Evolutionary conservation across 306 rosid genomes (phyloP), one percentile per base, ranked within the genome.

Genomic region (Clitoria ternatea): DNA sequence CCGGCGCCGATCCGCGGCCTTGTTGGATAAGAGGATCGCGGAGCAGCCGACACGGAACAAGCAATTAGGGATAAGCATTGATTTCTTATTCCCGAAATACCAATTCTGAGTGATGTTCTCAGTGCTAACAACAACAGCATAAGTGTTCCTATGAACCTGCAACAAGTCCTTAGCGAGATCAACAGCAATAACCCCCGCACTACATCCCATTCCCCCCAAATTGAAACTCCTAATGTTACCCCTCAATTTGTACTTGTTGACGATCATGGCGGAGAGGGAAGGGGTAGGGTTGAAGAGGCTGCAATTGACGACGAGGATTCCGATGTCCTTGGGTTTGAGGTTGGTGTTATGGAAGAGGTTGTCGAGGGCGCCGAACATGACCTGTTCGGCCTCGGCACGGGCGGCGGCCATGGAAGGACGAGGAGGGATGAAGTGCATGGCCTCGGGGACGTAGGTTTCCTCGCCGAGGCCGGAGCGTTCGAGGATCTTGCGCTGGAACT

Each of bases 161-260:
- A 87, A 39, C 76, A 89, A 63, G 50, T 89, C 96, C 78, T 83
- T 87, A 0, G 96, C 96, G 13, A 89, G 83, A 73, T 89, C 96
- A 64, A 83, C 62, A 2, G 96, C 92, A 37, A 89, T 87, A 48
- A 89, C 96, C 48, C 92, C 96, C 57, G 90, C 88, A 70, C 96
- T 83, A 10, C 96, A 89, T 2, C 90, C 96, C 96, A 89, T 89
- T 36, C 96, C 96, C 2, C 96, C 96, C 65, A 89, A 57, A 82
- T 87, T 89, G n/a, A 74, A 89, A 67, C 96, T 89, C 73, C 85
- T 66, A 29, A 89, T 79, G 39, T 87, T 87, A 35, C 92, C 96
- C 80, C 92, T 83, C 68, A 89, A 18, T 19, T 82, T 85, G 60
- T 89, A 89, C 72, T 75, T 89, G 13, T 89, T 89, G 53, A 85